A percentile compares a stretch with the other conserved stretches of the same genome.
Evolutionary conservation across 106 monocot species (phyloP).

Genomic region (Alisma plantagoaquatica): DNA sequence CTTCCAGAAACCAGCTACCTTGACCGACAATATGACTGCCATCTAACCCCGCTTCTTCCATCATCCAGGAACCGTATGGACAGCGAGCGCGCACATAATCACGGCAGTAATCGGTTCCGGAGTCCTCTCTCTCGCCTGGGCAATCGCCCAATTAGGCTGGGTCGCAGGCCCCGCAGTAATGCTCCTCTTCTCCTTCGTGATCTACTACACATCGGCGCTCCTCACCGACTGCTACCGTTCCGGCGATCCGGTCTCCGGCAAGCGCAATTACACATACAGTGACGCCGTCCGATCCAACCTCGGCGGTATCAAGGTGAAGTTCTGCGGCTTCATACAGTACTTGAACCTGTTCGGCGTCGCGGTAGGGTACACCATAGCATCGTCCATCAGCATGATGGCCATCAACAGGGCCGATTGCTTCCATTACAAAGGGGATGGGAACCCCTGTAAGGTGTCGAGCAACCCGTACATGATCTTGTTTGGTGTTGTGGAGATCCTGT

Average conservation of each 20-base stretch:
- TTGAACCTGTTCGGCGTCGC: constrained; percentile 40
- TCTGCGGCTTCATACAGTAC: constrained; percentile 49
- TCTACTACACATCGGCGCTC: too few species aligned
- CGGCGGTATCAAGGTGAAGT: constrained; percentile 42
- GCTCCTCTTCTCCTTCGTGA: too few species aligned
- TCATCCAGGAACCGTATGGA: too few species aligned
- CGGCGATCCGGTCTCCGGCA: too few species aligned
- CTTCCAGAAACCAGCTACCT: constrained; percentile 1
- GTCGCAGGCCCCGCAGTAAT: too few species aligned
- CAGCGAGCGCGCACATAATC: too few species aligned
- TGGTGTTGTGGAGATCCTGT: constrained; percentile 34
- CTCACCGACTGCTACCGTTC: too few species aligned
- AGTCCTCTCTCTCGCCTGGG: too few species aligned
- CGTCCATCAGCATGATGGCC: constrained; percentile 68
- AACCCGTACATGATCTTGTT: constrained; percentile 62
- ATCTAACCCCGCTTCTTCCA: neutral
- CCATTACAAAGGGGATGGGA: constrained; percentile 20
- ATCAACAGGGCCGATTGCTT: constrained; percentile 56
- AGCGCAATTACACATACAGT: too few species aligned
- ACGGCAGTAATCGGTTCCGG: too few species aligned
- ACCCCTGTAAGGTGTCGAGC: constrained; percentile 32
- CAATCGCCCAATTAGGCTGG: too few species aligned
- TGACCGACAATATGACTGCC: neutral
- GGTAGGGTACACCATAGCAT: constrained; percentile 54
- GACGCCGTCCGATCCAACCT: too few species aligned